Conservation (phyloP, 345 rosid species). For the Cardamine occulta region DNA sequence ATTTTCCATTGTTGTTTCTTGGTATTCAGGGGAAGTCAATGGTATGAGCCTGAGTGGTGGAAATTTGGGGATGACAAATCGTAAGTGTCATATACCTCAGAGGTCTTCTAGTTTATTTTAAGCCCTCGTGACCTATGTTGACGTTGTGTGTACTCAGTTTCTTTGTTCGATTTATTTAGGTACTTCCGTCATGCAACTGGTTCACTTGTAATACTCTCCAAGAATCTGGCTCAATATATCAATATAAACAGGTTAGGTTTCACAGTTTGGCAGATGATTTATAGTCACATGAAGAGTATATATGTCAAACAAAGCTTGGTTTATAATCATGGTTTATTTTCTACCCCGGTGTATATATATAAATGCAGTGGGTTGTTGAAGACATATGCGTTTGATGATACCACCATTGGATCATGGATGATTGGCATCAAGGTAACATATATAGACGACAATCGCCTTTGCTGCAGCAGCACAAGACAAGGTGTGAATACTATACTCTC, state of each 20-base stretch:
- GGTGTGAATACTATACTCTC: constrained; percentile 50
- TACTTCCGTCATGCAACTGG: constrained; percentile 91
- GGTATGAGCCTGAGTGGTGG: constrained; percentile 99
- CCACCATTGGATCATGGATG: constrained; percentile 95
- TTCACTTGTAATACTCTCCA: constrained; percentile 76
- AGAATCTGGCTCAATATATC: constrained; percentile 83
- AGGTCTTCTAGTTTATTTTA: constrained; percentile 20
- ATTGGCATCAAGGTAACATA: constrained; percentile 88
- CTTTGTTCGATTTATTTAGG: constrained; percentile 50
- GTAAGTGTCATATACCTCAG: constrained; percentile 56
- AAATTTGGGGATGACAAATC: constrained; percentile 94
- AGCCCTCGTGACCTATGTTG: constrained; percentile 3
- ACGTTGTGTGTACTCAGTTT: constrained; percentile 16
- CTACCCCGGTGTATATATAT: neutral
- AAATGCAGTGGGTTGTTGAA: constrained; percentile 85
- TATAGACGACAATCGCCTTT: constrained; percentile 85
- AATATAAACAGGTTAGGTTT: constrained; percentile 77
- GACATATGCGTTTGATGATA: constrained; percentile 85
- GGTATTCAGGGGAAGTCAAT: constrained; percentile 77
- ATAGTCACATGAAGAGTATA: constrained; percentile 2
- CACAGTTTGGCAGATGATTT: constrained; percentile 8
- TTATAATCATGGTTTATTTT: neutral
- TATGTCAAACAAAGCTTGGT: constrained; percentile 11
- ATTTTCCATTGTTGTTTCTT: constrained; percentile 23
- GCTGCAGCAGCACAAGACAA: constrained; percentile 89